These are phyloP conservation scores for Cymbidium sinense DNA, from an alignment of 106 monocot species.

Conservation along the genomic window DNA sequence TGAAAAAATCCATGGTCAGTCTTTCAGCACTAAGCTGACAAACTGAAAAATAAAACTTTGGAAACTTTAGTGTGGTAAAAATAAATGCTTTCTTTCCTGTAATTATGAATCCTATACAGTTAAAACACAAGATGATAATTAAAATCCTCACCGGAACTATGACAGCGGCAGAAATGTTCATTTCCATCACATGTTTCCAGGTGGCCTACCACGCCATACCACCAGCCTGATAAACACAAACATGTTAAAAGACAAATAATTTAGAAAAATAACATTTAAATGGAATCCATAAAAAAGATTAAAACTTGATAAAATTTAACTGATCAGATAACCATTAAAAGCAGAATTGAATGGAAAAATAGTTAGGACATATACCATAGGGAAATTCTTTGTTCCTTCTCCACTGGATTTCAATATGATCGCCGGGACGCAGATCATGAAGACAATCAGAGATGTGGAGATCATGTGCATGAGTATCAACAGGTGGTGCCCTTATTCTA, in stretches of 20 bases:
- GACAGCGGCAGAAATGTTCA: slow-evolving; percentile 29
- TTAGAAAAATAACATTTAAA: not conserved
- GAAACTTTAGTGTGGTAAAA: too few species aligned
- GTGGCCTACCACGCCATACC: slow-evolving; percentile 56
- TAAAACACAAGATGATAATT: not conserved
- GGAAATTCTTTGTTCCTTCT: slow-evolving; percentile 59
- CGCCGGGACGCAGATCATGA: slow-evolving; percentile 34
- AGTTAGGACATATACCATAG: slow-evolving; percentile 37
- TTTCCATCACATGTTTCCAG: slow-evolving; percentile 39
- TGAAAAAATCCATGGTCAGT: too few species aligned
- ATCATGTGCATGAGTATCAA: slow-evolving; percentile 35
- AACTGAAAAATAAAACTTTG: too few species aligned
- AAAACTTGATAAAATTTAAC: not conserved
- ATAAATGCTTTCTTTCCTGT: not conserved
- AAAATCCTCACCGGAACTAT: slow-evolving; percentile 31
- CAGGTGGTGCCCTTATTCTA: slow-evolving; percentile 44
- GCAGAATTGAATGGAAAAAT: not conserved
- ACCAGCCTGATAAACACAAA: slow-evolving; percentile 37
- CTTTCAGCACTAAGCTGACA: too few species aligned
- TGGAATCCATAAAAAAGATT: not conserved
- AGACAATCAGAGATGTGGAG: slow-evolving; percentile 53
- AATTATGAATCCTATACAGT: not conserved
- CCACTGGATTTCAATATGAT: slow-evolving; percentile 74
- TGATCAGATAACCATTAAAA: not conserved
- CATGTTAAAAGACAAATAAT: not conserved